Conservation (phyloP, 306 rosid species). For the Prunus fruticosa region DNA sequence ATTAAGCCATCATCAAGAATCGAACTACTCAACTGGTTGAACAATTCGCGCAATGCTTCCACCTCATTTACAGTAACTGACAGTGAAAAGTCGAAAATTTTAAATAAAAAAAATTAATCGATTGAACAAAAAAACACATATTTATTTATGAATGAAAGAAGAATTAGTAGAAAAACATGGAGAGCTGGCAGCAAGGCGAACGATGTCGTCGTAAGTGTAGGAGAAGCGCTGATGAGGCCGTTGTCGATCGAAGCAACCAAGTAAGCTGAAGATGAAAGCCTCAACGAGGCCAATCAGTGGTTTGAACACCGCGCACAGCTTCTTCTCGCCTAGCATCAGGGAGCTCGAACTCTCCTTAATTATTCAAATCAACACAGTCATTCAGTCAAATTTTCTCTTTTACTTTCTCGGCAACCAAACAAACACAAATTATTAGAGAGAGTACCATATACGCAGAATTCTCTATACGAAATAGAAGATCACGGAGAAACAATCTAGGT, state of each 20-base stretch:
- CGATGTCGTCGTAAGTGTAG: constrained; percentile 33
- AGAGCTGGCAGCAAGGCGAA: constrained; percentile 49
- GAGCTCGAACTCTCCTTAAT: constrained; percentile 37
- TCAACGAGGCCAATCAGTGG: constrained; percentile 44
- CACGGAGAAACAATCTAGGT: not conserved
- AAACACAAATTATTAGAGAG: not conserved
- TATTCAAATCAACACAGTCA: not conserved
- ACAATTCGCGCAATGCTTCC: constrained; percentile 67
- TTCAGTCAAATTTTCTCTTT: not conserved
- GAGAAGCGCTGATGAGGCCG: constrained; percentile 5
- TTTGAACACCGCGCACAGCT: constrained; percentile 38
- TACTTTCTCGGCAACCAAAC: not conserved
- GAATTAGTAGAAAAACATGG: constrained; percentile 44
- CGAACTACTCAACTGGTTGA: constrained; percentile 62
- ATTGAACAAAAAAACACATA: not conserved
- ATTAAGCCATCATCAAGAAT: constrained; percentile 62
- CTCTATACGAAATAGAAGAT: not conserved
- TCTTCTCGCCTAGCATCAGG: constrained; percentile 33
- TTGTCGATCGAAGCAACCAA: constrained; percentile 42
- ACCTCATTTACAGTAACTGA: constrained; percentile 69
- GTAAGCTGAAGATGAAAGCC: constrained; percentile 32
- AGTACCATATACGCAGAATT: constrained; percentile 16
- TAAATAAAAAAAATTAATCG: not conserved
- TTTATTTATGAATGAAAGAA: not conserved
- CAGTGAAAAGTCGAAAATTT: not conserved